These are phyloP conservation scores for Ceratocystiopsis sp. DNA, from an alignment of 2,329 filamentous ascomycete species.

Conservation along the genomic window DNA sequence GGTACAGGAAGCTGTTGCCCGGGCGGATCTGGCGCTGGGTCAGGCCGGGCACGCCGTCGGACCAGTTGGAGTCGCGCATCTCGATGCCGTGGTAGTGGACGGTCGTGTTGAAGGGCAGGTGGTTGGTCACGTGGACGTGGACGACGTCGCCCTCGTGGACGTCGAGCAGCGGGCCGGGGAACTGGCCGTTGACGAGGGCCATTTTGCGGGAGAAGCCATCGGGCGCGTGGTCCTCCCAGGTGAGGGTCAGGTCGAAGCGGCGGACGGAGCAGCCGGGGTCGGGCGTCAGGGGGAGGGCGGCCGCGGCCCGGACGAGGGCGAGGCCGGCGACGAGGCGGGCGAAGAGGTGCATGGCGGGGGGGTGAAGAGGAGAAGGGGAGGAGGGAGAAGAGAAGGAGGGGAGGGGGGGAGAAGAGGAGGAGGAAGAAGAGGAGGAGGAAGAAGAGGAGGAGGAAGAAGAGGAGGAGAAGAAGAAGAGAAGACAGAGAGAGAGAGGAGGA, in stretches of 20 bases:
- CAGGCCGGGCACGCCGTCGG: constrained; percentile 41
- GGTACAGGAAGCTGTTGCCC: constrained; percentile 30
- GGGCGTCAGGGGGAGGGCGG: background rate
- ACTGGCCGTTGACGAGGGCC: constrained; percentile 40
- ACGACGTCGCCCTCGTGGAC: constrained; percentile 33
- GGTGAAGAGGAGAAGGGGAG: no score
- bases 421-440: background rate
- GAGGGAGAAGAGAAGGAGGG: no score
- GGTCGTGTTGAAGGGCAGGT: constrained; percentile 28
- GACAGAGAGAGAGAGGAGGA: background rate
- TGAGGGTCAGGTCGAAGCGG: constrained; percentile 15
- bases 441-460: background rate
- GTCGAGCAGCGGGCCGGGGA: constrained; percentile 42
- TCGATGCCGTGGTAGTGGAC: constrained; percentile 36
- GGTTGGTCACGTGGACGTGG: constrained; percentile 26
- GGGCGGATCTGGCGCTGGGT: constrained; percentile 34
- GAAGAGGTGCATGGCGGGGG: background rate
- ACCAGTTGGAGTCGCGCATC: constrained; percentile 37
- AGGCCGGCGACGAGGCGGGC: background rate
- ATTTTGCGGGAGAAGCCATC: constrained; percentile 27
- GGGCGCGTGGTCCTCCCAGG: constrained; percentile 22
- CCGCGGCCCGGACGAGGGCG: background rate
- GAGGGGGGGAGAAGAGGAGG: background rate
- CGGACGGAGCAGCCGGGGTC: background rate
- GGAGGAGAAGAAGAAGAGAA: background rate